Base-by-base conservation (phyloP, 306 rosid species). In the Ormosia semicastrata region DNA sequence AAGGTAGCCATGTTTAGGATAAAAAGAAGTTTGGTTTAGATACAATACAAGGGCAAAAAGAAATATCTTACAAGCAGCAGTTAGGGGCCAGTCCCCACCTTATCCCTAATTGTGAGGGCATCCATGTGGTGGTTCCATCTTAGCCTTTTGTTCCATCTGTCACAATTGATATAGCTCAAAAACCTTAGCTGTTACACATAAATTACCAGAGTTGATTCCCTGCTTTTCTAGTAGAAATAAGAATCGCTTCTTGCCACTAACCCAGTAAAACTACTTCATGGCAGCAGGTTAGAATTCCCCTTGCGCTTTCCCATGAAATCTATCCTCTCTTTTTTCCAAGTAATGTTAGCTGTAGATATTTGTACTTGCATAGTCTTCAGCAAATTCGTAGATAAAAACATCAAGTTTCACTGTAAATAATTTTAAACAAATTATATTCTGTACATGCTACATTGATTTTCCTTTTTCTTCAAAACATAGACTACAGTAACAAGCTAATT, bases 1-100 rank as follows among this genome's bases (percentile, higher is more conserved):
- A 89, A 81, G 41, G 99, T 63, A 69, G 99, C 98, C 98, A 93
- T 92, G 75, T 53, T 84, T n/a, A 50, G 66, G 59, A 69, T 64
- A 53, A 46, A 56, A 47, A 15, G 43, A 54, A 77, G 70, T 49
- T 70, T 37, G 68, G 82, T 67, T 50, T 73, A 77, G 89, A 75
- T 75, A 59, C 40, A 75, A 53, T 41, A 6, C 11, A 41, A 60
- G 18, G 29, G 50, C 2, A 3, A 36, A 30, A 2, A 54, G 39
- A 75, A 75, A 73, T 73, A 72, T 64, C 73, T 69, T 30, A 15
- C 41, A 69, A 40, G 74, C 30, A 14, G 75, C 40, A 34, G 58
- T 66, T 7, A 37, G 44, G 62, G 72, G 60, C 29, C 50, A 13
- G 85, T 71, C 86, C 78, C 89, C 65, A 85, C 91, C 91, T 86